These are phyloP conservation scores for Immersiporthe knoxdaviesiana DNA, from an alignment of 2,329 filamentous ascomycete genomes.

Conservation along the genomic window DNA sequence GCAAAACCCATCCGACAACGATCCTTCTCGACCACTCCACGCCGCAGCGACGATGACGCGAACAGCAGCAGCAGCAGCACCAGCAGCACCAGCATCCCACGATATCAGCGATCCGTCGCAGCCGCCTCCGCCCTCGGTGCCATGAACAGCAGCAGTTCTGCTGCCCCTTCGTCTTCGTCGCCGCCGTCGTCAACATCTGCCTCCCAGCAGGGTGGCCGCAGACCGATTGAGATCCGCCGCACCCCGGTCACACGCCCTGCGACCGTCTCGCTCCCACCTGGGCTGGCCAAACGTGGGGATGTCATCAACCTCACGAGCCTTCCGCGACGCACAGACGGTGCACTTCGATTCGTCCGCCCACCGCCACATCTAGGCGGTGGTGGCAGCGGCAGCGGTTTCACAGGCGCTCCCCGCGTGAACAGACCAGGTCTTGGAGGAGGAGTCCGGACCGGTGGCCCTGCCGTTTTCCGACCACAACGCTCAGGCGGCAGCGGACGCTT, in stretches of 20 bases:
- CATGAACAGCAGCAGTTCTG: slow-evolving; percentile 19
- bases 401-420: not conserved
- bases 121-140: slow-evolving; percentile 29
- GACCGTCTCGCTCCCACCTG: not conserved
- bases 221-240: not conserved
- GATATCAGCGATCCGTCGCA: slow-evolving; percentile 25
- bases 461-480: not conserved
- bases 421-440: not conserved
- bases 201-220: not conserved
- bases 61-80: slow-evolving; percentile 12
- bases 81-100: slow-evolving; percentile 3
- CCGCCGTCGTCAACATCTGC: not conserved
- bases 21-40: slow-evolving; percentile 24
- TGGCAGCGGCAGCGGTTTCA: not conserved
- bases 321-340: slow-evolving; percentile 14
- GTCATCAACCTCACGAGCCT: slow-evolving; percentile 28
- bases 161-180: slow-evolving; percentile 2
- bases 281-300: slow-evolving; percentile 10
- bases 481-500: slow-evolving; percentile 2
- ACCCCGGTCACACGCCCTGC: not conserved
- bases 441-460: not conserved
- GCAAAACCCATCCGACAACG: slow-evolving; percentile 9
- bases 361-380: slow-evolving; percentile 1
- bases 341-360: not conserved
- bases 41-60: slow-evolving; percentile 19